A percentile compares a stretch with the other conserved stretches of the same genome.
Conservation (phyloP, 345 rosid genomes). For the Linum usitatissimum region DNA sequence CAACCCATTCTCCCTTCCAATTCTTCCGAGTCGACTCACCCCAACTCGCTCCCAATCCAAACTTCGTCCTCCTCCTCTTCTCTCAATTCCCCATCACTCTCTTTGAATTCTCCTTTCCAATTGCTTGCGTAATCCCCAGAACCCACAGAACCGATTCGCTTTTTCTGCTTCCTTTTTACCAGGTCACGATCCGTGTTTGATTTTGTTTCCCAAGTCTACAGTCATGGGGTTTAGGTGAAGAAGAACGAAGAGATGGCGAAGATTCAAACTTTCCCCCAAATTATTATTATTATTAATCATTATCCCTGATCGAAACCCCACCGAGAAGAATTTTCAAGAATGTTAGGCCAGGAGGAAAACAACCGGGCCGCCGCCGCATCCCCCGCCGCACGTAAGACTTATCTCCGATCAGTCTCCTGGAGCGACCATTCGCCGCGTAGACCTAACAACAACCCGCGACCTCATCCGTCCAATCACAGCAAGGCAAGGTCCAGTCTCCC, state of each 20-base stretch:
- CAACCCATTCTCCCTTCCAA: neutral
- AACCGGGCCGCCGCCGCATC: constrained; percentile 14
- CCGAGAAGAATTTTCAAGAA: constrained; percentile 12
- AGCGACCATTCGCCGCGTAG: constrained; percentile 42
- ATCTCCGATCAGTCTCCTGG: constrained; percentile 61
- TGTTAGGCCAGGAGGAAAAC: constrained; percentile 38
- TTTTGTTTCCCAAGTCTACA: no score
- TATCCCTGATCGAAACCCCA: no score
- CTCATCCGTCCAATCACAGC: constrained; percentile 23
- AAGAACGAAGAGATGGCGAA: no score
- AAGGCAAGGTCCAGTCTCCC: constrained; percentile 46
- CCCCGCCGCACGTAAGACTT: constrained; percentile 24
- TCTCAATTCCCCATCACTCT: constrained; percentile 36
- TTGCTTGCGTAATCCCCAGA: neutral
- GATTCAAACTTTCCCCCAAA: no score
- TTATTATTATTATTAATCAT: no score
- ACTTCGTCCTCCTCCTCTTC: neutral
- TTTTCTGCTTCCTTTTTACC: neutral
- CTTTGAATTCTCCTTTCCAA: constrained; percentile 38
- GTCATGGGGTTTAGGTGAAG: no score
- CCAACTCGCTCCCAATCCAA: neutral
- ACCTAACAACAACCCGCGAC: constrained; percentile 23
- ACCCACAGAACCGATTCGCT: neutral
- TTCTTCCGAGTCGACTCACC: constrained; percentile 12
- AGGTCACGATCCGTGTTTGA: no score